These are phyloP conservation scores for Aspergillus ustus DNA, from an alignment of 2,329 filamentous ascomycete species.

Conservation along the genomic window DNA sequence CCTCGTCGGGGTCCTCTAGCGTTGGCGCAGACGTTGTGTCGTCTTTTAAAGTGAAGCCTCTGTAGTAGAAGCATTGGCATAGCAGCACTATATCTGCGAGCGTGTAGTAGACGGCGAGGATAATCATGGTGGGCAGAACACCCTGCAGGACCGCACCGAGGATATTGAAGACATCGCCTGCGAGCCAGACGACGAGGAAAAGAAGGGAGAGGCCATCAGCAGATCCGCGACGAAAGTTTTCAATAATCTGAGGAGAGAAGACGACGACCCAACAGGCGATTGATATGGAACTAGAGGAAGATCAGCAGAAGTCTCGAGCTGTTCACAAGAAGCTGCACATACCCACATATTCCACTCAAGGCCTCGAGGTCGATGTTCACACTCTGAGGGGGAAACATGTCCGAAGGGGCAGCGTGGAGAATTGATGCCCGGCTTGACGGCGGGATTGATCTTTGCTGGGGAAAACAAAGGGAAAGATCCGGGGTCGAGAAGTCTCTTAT, in stretches of 20 bases:
- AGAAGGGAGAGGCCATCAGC: conserved; percentile 88
- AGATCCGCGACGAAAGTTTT: conserved; percentile 84
- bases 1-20: conserved; percentile 22
- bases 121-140: conserved; percentile 93
- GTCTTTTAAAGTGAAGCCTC: conserved; percentile 66
- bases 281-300: conserved; percentile 73
- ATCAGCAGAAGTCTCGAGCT: conserved; percentile 7
- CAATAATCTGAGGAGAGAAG: conserved; percentile 94
- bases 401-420: conserved; percentile 13
- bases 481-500: conserved; percentile 14
- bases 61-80: conserved; percentile 92
- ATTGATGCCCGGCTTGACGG: conserved; percentile 6
- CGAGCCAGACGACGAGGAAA: conserved; percentile 91
- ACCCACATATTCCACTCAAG: conserved; percentile 90
- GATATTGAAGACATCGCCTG: conserved; percentile 96
- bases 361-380: conserved; percentile 81
- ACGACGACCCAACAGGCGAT: conserved; percentile 98
- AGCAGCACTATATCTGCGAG: conserved; percentile 88
- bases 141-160: conserved; percentile 88
- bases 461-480: conserved; percentile 3
- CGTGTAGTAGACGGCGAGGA: conserved; percentile 92
- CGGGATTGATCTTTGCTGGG: neutral
- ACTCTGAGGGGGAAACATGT: conserved; percentile 46
- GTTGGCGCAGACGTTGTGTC: conserved; percentile 24
- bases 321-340: conserved; percentile 32